Percentiles rank a stretch among this genome's conserved stretches.
phyloP scores from a whole-genome alignment of 2,329 filamentous ascomycete genomes.

The Penicillium sclerotigenum region DNA sequence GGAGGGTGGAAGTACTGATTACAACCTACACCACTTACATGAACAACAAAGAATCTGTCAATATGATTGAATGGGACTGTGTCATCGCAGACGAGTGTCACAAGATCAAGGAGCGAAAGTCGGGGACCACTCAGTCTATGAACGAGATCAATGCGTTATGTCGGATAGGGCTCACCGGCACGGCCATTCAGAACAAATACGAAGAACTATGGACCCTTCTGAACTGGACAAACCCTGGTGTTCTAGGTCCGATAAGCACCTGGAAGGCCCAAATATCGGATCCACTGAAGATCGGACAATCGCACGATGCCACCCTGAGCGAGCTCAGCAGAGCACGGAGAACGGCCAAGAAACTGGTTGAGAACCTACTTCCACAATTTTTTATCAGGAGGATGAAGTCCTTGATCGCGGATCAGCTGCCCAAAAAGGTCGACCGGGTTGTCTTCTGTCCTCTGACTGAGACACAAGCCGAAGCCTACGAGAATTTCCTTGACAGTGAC shows the following conservation, averaged over 20 bases:
- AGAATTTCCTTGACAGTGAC: conserved; percentile 72
- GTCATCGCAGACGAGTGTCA: conserved; percentile 95
- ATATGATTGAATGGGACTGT: conserved; percentile 87
- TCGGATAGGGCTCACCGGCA: conserved; percentile 88
- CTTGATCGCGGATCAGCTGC: conserved; percentile 85
- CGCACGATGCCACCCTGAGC: conserved; percentile 80
- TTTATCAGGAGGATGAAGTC: conserved; percentile 92
- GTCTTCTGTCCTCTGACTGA: conserved; percentile 91
- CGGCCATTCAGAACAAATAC: conserved; percentile 96
- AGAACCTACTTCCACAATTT: conserved; percentile 83
- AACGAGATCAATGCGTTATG: conserved; percentile 87
- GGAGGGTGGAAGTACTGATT: conserved; percentile 83
- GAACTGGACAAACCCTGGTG: conserved; percentile 91
- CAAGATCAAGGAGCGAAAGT: conserved; percentile 72
- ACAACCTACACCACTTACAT: conserved; percentile 90
- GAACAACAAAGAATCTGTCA: conserved; percentile 72
- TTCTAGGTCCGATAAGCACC: conserved; percentile 62
- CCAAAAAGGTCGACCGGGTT: conserved; percentile 89
- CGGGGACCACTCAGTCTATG: conserved; percentile 81
- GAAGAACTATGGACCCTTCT: conserved; percentile 94
- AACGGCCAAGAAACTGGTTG: conserved; percentile 78
- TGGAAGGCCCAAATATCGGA: conserved; percentile 77
- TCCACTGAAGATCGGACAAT: conserved; percentile 82
- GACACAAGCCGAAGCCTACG: conserved; percentile 76
- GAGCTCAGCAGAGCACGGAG: conserved; percentile 78